Base-by-base conservation (phyloP, 2,329 filamentous ascomycete species). In the Colletotrichum musicola region DNA sequence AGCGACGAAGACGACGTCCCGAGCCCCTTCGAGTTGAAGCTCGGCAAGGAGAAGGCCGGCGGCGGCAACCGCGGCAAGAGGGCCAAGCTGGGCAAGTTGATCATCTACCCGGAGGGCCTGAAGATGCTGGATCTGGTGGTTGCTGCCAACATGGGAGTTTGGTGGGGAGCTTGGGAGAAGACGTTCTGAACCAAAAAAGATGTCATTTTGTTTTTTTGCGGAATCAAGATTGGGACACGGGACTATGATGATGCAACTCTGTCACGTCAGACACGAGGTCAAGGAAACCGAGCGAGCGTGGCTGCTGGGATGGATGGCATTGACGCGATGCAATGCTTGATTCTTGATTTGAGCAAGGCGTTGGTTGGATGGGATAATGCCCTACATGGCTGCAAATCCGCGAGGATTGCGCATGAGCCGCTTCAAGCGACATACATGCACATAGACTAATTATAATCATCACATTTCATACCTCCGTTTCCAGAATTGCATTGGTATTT, bases 121-220 rank as follows among this genome's bases (percentile, higher is more conserved):
- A 97, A 97, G 83, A 98, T 99, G 95, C 80, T 98, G 74, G 96
- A 99, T 83, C 79, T 99, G 67, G 84, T 97, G 0, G 93, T 99
- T 20, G 93, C 95, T 4, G 92, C 94, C 12, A 98, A 97, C 76
- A 88, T 99, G 81, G 94, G 93, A 1, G 83, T 98, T 16, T 99
- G 95, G 93, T 98, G 95, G 95, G 90, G 90, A 74, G 90, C 93
- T 4, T 98, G 94, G 88, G 92, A 93, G 74, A 85, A 82, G 74
- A 84, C 80, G 75, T 81, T 78, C 38, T 77, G 64, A 71, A 46
- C 18, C 18, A 35, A 18, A 7, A 7, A 46, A 46, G 44, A 18
- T 3, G 6, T 18, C 16, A 16, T 46, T 46, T 46, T 46, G 18
- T 7, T 18, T 25, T 25, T 49, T 13, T 20, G 20, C 46, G 46